Base-by-base conservation (phyloP, 805 yeast species). In the Yarrowia hollandica region DNA sequence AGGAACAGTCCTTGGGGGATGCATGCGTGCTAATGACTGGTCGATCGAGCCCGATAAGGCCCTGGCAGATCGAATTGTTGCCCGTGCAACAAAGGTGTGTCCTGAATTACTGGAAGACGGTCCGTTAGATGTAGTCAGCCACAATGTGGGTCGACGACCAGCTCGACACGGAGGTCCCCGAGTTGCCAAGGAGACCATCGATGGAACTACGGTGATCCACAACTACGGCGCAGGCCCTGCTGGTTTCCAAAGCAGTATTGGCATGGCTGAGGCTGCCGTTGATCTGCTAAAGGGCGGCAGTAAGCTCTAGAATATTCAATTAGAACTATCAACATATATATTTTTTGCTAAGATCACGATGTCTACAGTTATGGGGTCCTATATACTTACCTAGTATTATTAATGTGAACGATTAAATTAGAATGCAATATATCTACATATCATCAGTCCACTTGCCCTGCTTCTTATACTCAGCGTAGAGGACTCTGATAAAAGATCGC, bases 191-290 rank as follows among this genome's bases (percentile, higher is more conserved):
- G 87, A 84, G 64, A 60, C 57, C 4, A 61, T 66, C 12, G 54
- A 57, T 9, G 74, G 71, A 11, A 80, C 77, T 3, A 60, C 75
- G 1, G 67, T 85, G 16, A 75, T 88, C 23, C 95, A 88, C 68
- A 84, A 85, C 70, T 85, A 85, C 65, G 94, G 94, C 3, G 86
- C 88, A 23, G 88, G 82, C 7, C 90, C 90, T 25, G 82, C 88
- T 25, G 94, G 94, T 0, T 86, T 81, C 70, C 95, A 88, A 73
- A 78, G 85, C 4, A 83, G 88, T 3, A 80, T 79, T 62, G 92
- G 90, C 1, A 76, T 82, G 68, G 82, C 88, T 77, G 79, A 69
- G 22, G 69, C 68, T 18, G 77, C 75, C 1, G 69, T 73, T 4
- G 62, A 62, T 10, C 61, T 75, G 25, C 23, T 52, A 8, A 35